Evolutionary conservation across 192 early-diverging fungal species (phyloP).

Genomic region (Coemansia sp.): DNA sequence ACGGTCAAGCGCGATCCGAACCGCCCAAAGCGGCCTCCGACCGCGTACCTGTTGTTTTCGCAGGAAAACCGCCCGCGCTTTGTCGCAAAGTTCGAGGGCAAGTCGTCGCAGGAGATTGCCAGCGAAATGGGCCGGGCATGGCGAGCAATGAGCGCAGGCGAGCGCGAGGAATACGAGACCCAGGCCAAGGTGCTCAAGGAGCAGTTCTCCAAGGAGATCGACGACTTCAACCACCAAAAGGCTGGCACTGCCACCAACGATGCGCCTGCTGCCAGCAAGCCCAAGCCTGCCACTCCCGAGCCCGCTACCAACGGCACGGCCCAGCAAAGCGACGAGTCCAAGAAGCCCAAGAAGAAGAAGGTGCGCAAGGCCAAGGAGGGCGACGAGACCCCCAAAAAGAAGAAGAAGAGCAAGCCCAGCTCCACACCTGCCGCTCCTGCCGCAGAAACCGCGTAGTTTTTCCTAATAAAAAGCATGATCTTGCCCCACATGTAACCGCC

Average conservation of each 20-base stretch:
- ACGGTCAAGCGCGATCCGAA: constrained; percentile 26
- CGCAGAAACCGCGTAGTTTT: neutral
- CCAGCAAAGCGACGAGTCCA: constrained; percentile 3
- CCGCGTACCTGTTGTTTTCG: constrained; percentile 34
- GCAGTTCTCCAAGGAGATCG: constrained; percentile 14
- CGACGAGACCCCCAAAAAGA: constrained; percentile 26
- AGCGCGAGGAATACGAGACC: constrained; percentile 21
- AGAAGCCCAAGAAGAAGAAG: constrained; percentile 26
- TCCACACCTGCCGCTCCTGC: neutral
- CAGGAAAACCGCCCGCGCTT: constrained; percentile 18
- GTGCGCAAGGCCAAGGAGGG: constrained; percentile 10
- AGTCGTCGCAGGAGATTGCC: constrained; percentile 21
- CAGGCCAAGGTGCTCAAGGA: constrained; percentile 12
- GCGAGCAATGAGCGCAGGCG: constrained; percentile 4
- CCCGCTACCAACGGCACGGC: constrained; percentile 1
- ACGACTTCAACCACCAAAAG: constrained; percentile 10
- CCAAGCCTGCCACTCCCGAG: neutral
- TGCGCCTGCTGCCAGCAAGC: constrained; percentile 1
- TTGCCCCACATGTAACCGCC: constrained; percentile 1
- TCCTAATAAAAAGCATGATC: neutral
- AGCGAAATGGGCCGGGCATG: constrained; percentile 30
- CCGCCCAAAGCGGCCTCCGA: constrained; percentile 33
- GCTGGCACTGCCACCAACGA: neutral
- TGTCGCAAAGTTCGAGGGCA: constrained; percentile 8
- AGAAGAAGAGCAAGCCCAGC: constrained; percentile 17